Conservation (phyloP, 176 grass and related monocot genomes). For the Triticum aestivum region DNA sequence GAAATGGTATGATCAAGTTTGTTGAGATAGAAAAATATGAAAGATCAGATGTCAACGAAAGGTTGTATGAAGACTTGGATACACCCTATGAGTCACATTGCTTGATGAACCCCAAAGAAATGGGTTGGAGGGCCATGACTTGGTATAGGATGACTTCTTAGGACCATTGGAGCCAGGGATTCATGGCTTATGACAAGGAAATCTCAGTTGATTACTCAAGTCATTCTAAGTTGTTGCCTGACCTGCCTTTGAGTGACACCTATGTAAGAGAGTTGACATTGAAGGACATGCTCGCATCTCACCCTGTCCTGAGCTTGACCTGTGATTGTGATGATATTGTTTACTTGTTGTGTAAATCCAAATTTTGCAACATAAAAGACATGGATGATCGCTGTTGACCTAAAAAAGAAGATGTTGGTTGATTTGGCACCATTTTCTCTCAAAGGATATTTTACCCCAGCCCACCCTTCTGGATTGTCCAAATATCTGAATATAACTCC, state of each 20-base stretch:
- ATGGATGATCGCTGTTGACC: background rate
- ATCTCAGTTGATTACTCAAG: background rate
- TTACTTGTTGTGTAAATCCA: background rate
- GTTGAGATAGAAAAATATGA: background rate
- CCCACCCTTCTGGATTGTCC: background rate
- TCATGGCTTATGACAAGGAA: background rate
- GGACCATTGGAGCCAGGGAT: background rate
- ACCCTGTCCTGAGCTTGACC: background rate
- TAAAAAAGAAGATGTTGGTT: background rate
- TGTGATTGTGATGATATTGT: background rate
- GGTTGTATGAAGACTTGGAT: background rate
- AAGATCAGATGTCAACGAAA: background rate
- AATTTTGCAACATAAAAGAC: background rate
- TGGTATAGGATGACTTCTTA: background rate
- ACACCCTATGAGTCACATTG: background rate
- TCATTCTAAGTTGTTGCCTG: background rate
- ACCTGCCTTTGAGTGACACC: background rate
- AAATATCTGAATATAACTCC: background rate
- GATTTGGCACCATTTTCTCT: background rate
- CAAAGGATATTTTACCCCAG: background rate
- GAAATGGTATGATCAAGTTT: background rate
- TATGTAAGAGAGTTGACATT: background rate
- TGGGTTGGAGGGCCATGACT: background rate
- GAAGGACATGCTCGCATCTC: background rate
- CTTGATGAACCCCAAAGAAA: background rate